Conservation (phyloP, 352 stramenopile genomes). For the Globisporangium rhizosaccharum region DNA sequence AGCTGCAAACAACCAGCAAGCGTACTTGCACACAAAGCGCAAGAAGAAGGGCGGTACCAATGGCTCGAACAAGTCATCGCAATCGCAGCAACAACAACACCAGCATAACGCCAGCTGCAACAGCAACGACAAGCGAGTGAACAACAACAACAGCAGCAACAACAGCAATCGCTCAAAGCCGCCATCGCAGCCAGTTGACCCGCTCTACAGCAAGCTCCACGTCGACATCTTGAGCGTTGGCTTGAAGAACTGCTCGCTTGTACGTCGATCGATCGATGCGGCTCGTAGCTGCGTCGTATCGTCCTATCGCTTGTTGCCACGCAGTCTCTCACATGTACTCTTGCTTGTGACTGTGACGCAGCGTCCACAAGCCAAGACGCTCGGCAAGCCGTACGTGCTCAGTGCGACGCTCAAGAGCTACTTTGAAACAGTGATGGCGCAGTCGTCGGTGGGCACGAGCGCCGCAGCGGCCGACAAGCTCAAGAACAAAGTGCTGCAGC, state of each 20-base stretch:
- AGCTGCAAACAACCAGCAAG: conserved; percentile 46
- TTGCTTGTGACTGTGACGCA: conserved; percentile 10
- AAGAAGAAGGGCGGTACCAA: conserved; percentile 31
- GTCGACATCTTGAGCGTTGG: conserved; percentile 42
- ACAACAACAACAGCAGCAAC: conserved; percentile 1
- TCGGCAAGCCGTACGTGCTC: conserved; percentile 21
- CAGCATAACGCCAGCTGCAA: conserved; percentile 5
- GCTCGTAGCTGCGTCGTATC: neutral
- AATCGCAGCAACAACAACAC: conserved; percentile 3
- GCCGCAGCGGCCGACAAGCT: conserved; percentile 34
- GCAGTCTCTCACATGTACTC: neutral
- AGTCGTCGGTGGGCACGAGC: conserved; percentile 3
- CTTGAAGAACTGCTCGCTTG: conserved; percentile 69
- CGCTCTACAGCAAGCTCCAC: conserved; percentile 53
- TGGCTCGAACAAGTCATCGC: neutral
- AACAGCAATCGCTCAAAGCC: conserved; percentile 7
- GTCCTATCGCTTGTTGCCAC: neutral
- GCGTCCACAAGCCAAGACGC: conserved; percentile 19
- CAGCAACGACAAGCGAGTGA: conserved; percentile 1
- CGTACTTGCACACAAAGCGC: conserved; percentile 59
- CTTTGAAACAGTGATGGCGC: conserved; percentile 16
- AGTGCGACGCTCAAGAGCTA: conserved; percentile 41
- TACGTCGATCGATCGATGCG: conserved; percentile 13
- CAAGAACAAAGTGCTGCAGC: conserved; percentile 74
- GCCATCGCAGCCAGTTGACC: conserved; percentile 20